These are phyloP conservation scores for Gossypium bickii DNA, from an alignment of 345 rosid species.

Conservation along the genomic window DNA sequence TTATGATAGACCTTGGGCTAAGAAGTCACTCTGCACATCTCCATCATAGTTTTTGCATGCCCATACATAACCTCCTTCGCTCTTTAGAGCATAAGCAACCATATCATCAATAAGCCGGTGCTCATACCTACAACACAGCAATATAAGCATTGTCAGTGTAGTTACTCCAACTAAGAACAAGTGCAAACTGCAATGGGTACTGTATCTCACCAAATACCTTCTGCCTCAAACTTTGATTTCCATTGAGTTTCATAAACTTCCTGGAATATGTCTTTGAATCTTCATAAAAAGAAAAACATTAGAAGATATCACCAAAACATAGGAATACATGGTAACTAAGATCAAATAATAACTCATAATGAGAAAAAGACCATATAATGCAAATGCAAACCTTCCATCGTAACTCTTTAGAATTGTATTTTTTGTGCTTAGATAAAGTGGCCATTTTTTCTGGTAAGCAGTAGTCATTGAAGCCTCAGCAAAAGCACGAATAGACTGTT, in stretches of 20 bases:
- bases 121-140: slow-evolving; percentile 59
- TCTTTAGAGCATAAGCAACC: slow-evolving; percentile 94
- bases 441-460: slow-evolving; percentile 90
- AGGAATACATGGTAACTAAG: background rate
- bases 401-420: slow-evolving; percentile 89
- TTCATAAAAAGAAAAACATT: slow-evolving; percentile 21
- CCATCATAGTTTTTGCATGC: slow-evolving; percentile 99
- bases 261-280: slow-evolving; percentile 96
- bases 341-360: background rate
- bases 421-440: slow-evolving; percentile 94
- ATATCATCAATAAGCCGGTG: slow-evolving; percentile 96
- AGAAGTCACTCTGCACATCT: slow-evolving; percentile 97
- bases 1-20: slow-evolving; percentile 74
- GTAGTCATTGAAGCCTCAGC: slow-evolving; percentile 88
- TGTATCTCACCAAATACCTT: slow-evolving; percentile 72
- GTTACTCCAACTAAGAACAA: slow-evolving; percentile 12
- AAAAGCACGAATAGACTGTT: slow-evolving; percentile 77
- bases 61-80: slow-evolving; percentile 95
- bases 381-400: slow-evolving; percentile 72
- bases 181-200: slow-evolving; percentile 6
- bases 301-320: background rate
- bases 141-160: slow-evolving; percentile 5
- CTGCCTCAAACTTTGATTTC: slow-evolving; percentile 86
- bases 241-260: slow-evolving; percentile 72
- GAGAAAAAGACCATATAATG: background rate